Base-by-base conservation (phyloP, 2,329 filamentous ascomycete genomes). In the Magnaporthiopsis poae region DNA sequence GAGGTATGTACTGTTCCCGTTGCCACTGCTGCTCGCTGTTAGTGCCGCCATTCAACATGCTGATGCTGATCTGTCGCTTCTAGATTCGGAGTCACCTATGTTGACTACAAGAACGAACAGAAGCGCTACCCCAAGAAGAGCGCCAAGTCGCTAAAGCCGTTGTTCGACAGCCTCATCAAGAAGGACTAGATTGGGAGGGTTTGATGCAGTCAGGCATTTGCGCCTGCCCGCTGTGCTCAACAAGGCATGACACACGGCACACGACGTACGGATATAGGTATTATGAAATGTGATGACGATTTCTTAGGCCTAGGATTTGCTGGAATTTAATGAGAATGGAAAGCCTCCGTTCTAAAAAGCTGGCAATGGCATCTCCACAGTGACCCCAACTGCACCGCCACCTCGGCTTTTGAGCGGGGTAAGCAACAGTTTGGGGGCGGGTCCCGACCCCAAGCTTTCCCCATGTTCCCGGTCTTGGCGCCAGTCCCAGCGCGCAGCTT, bases 121-220 rank as follows among this genome's bases (percentile, higher is more conserved):
- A 90, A 88, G 80, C 82, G 91, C 65, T 84, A 88, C 71, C 88
- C 91, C 59, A 96, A 96, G 84, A 91, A 92, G 84, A 95, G 90
- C 75, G 91, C 90, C 27, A 84, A 82, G 77, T 83, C 84, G 73
- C 83, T 96, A 72, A 85, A 86, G 70, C 81, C 85, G 67, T 82
- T 93, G 69, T 94, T 95, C 75, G 86, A 88, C 60, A 82, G 82
- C 70, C 81, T 91, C 72, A 88, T 92, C 70, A 83, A 86, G 79
- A 88, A 88, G 79, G 81, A 81, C 29, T 82, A 75, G 21, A 56
- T 25, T 56, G 18, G 39, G 39, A 21, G 39, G 31, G 31, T 31
- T 52, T 11, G 15, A 52, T 18, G 1, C 39, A 52, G 39, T 1
- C 18, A 18, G 39, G 15, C 15, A 52, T 52, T 52, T 52, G 21